Evolutionary conservation across 2,329 filamentous ascomycete genomes (phyloP).

Genomic region (Ilyonectria sp.): DNA sequence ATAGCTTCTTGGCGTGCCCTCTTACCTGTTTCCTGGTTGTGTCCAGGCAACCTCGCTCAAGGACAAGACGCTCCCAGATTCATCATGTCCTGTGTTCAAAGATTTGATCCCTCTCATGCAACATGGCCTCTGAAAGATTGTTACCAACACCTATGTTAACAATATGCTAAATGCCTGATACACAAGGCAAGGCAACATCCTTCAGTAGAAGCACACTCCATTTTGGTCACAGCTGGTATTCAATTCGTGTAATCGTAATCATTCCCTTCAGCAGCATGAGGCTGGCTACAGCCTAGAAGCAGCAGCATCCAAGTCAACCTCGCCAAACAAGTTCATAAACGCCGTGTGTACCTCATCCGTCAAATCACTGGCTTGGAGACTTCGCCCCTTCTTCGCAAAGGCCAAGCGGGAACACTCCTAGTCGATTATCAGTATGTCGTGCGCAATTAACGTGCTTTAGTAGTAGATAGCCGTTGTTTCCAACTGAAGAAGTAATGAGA

Average conservation of each 20-base stretch:
- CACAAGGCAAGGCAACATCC: too few relatives aligned
- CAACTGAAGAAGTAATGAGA: neutral
- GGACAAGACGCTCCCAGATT: neutral
- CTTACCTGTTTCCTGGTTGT: neutral
- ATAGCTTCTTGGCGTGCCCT: neutral
- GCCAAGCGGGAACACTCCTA: slow-evolving; percentile 88
- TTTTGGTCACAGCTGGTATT: neutral
- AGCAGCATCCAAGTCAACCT: slow-evolving; percentile 65
- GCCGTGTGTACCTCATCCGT: slow-evolving; percentile 90
- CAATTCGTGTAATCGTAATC: neutral
- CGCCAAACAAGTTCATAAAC: slow-evolving; percentile 86
- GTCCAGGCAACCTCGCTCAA: neutral
- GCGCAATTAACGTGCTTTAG: neutral
- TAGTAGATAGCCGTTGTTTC: neutral
- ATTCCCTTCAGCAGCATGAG: neutral
- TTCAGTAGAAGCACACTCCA: neutral
- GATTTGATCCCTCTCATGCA: neutral
- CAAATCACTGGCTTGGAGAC: slow-evolving; percentile 92
- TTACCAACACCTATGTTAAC: too few relatives aligned
- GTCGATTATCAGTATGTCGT: slow-evolving; percentile 28
- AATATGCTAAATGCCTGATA: too few relatives aligned
- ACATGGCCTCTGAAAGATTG: too few relatives aligned
- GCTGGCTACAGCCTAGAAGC: slow-evolving; percentile 52
- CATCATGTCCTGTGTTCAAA: too few relatives aligned
- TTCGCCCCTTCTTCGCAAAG: slow-evolving; percentile 87